phyloP scores from a whole-genome alignment of 1,284 basidiomycete genomes.

The Phylloporus gajari region DNA sequence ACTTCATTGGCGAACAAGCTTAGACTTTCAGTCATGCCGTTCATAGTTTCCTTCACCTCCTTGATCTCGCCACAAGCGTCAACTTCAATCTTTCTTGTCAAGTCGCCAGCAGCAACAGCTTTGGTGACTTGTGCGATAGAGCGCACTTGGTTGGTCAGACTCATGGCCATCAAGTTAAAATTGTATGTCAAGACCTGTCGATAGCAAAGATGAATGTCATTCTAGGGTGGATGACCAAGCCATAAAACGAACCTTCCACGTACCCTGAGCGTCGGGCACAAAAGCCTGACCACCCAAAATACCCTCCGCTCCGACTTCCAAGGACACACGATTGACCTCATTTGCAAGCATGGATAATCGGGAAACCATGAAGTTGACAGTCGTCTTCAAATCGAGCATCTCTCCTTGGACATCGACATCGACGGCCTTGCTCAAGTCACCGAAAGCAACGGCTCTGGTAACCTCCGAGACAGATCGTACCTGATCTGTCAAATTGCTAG shows the following conservation, averaged over 20 bases:
- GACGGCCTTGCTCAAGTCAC: conserved; percentile 90
- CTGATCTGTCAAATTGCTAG: conserved; percentile 93
- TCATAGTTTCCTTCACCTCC: conserved; percentile 88
- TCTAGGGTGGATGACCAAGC: neutral
- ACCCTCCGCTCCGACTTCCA: conserved; percentile 96
- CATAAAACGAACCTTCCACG: conserved; percentile 78
- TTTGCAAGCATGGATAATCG: conserved; percentile 86
- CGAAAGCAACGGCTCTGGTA: conserved; percentile 95
- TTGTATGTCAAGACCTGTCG: conserved; percentile 76
- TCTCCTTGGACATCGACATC: conserved; percentile 97
- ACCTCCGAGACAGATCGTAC: conserved; percentile 97
- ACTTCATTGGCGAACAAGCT: conserved; percentile 91
- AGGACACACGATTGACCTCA: conserved; percentile 87
- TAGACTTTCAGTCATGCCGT: conserved; percentile 90
- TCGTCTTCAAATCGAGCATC: conserved; percentile 93
- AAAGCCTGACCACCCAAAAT: conserved; percentile 94
- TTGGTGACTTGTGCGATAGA: conserved; percentile 89
- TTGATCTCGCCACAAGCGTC: conserved; percentile 92
- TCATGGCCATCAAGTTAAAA: conserved; percentile 92
- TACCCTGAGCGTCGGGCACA: conserved; percentile 89
- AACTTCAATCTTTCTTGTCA: conserved; percentile 91
- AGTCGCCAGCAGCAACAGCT: conserved; percentile 89
- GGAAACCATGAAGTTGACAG: conserved; percentile 92
- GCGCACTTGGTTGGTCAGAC: conserved; percentile 91
- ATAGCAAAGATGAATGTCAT: conserved; percentile 10